Evolutionary conservation across 2,329 filamentous ascomycete genomes (phyloP).

Genomic region (Pseudogymnoascus sp.): DNA sequence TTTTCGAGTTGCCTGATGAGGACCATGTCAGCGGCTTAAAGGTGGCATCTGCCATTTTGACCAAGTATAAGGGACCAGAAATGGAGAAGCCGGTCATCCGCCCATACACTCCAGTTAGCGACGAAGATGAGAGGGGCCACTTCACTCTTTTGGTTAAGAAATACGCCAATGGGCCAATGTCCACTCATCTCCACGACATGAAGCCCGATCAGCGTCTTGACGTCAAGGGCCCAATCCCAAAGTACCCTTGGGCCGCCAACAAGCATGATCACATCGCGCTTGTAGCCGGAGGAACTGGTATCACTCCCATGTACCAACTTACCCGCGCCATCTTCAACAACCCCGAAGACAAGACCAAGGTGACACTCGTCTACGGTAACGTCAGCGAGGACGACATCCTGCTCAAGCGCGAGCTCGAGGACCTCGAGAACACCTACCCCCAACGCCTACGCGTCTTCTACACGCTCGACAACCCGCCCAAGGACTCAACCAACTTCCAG

Average conservation of each 20-base stretch:
- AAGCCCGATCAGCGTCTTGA: constrained; percentile 73
- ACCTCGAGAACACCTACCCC: constrained; percentile 91
- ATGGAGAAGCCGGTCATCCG: constrained; percentile 80
- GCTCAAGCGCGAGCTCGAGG: constrained; percentile 73
- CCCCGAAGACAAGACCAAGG: constrained; percentile 93
- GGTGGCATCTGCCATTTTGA: constrained; percentile 80
- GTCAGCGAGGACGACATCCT: constrained; percentile 84
- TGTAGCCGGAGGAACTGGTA: constrained; percentile 91
- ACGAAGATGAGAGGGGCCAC: constrained; percentile 74
- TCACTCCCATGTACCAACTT: constrained; percentile 98
- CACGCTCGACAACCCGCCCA: constrained; percentile 75
- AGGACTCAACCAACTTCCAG: constrained; percentile 62
- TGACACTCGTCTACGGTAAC: constrained; percentile 92
- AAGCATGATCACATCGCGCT: constrained; percentile 86
- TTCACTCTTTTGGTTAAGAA: constrained; percentile 87
- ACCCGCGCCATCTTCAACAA: constrained; percentile 89
- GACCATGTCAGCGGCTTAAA: constrained; percentile 78
- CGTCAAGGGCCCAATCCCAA: constrained; percentile 92
- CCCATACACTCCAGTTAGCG: constrained; percentile 87
- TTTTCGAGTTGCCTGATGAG: constrained; percentile 77
- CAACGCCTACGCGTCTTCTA: constrained; percentile 95
- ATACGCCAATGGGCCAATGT: constrained; percentile 90
- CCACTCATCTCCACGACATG: constrained; percentile 78
- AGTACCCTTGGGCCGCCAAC: constrained; percentile 84
- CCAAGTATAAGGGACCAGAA: constrained; percentile 81